These are phyloP conservation scores for Scytalidium sp. DNA, from an alignment of 2,329 filamentous ascomycete genomes.

Conservation along the genomic window DNA sequence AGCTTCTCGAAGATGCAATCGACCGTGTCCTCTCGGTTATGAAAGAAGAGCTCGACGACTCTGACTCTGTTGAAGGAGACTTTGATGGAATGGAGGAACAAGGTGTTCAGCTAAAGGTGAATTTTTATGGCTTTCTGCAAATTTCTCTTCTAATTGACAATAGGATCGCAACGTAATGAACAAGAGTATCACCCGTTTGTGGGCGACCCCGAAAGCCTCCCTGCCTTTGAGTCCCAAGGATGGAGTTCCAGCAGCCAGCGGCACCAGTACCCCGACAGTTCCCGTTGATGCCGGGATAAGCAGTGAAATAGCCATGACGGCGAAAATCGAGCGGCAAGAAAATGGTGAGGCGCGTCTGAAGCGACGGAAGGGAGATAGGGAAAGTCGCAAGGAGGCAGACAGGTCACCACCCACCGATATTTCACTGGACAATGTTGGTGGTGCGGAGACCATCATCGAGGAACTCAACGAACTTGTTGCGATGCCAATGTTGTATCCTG, in stretches of 20 bases:
- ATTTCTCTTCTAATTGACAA: neutral
- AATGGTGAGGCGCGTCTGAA: conserved; percentile 68
- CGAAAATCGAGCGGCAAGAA: conserved; percentile 47
- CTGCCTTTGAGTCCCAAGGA: conserved; percentile 17
- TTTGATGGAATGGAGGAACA: conserved; percentile 43
- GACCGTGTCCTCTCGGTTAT: conserved; percentile 76
- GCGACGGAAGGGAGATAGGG: conserved; percentile 53
- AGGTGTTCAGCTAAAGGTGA: conserved; percentile 24
- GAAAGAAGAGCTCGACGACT: conserved; percentile 53
- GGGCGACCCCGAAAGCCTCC: conserved; percentile 39
- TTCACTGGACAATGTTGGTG: conserved; percentile 70
- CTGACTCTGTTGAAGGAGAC: conserved; percentile 45
- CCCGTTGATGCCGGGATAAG: conserved; percentile 20
- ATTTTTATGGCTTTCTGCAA: conserved; percentile 4
- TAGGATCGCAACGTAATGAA: conserved; percentile 63
- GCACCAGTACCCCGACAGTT: conserved; percentile 14
- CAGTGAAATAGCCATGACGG: conserved; percentile 18
- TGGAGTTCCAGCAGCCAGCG: conserved; percentile 14
- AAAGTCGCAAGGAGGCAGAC: conserved; percentile 50
- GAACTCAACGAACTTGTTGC: conserved; percentile 70
- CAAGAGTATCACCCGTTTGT: conserved; percentile 58
- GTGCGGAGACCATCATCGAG: conserved; percentile 68
- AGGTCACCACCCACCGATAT: conserved; percentile 64
- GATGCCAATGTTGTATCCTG: conserved; percentile 66
- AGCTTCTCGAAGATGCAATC: conserved; percentile 78